A percentile compares a stretch with the other conserved stretches of the same genome.
phyloP scores from a whole-genome alignment of 805 yeast species.

The Kodamaea fukazawae region DNA sequence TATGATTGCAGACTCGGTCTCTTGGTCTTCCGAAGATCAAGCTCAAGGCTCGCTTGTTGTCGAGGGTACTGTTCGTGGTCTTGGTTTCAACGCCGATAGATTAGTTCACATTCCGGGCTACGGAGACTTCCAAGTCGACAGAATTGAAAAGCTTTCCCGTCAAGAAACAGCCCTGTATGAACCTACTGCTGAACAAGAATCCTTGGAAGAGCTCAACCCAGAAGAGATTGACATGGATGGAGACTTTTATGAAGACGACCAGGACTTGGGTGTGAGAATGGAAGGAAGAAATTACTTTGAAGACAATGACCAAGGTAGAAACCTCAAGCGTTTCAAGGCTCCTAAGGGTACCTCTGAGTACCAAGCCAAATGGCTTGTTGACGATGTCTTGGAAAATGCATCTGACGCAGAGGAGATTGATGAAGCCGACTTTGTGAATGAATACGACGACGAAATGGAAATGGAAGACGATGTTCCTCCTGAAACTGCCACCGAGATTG shows the following conservation, averaged over 20 bases:
- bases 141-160: slow-evolving; percentile 51
- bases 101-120: slow-evolving; percentile 82
- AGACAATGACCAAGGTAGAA: slow-evolving; percentile 17
- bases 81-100: slow-evolving; percentile 74
- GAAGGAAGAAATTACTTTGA: slow-evolving; percentile 55
- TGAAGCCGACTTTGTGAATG: slow-evolving; percentile 30
- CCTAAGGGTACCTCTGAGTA: slow-evolving; percentile 77
- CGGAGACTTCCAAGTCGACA: slow-evolving; percentile 82
- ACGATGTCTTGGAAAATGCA: slow-evolving; percentile 47
- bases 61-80: slow-evolving; percentile 85
- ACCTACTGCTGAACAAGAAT: slow-evolving; percentile 48
- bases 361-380: slow-evolving; percentile 72
- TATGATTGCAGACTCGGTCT: slow-evolving; percentile 66
- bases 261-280: slow-evolving; percentile 47
- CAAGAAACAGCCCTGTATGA: slow-evolving; percentile 21
- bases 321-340: slow-evolving; percentile 35
- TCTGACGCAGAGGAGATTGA: slow-evolving; percentile 45
- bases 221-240: slow-evolving; percentile 47
- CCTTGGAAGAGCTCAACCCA: slow-evolving; percentile 59
- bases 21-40: slow-evolving; percentile 33
- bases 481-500: slow-evolving; percentile 30
- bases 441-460: slow-evolving; percentile 34
- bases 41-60: slow-evolving; percentile 48
- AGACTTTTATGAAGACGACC: slow-evolving; percentile 20
- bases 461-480: slow-evolving; percentile 26